Conservation (phyloP, 1,284 basidiomycete genomes). For the Exobasidium cylindrosporum region DNA sequence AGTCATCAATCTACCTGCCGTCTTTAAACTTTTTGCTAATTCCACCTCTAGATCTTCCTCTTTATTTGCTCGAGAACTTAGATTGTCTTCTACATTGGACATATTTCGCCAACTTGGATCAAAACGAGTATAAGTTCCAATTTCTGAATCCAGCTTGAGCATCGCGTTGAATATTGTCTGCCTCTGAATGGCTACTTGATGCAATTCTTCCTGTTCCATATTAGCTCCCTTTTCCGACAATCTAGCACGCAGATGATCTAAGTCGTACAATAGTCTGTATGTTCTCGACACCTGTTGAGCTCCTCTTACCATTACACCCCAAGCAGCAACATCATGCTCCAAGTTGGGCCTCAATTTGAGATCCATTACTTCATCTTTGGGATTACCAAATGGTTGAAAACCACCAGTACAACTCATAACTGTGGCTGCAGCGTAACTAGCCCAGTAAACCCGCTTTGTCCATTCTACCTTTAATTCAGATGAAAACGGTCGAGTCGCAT, state of each 20-base stretch:
- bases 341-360: constrained; percentile 34
- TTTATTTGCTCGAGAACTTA: background rate
- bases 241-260: constrained; percentile 30
- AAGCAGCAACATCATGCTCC: constrained; percentile 30
- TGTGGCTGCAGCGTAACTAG: constrained; percentile 36
- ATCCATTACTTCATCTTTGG: constrained; percentile 32
- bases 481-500: constrained; percentile 29
- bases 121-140: constrained; percentile 35
- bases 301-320: constrained; percentile 41
- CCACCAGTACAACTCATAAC: constrained; percentile 44
- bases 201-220: constrained; percentile 19
- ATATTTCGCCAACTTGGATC: constrained; percentile 34
- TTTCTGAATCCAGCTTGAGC: constrained; percentile 39
- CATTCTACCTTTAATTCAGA: constrained; percentile 40
- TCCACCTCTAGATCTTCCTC: constrained; percentile 1
- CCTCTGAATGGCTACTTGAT: constrained; percentile 26
- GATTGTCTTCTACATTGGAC: background rate
- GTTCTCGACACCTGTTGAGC: constrained; percentile 39
- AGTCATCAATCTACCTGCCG: constrained; percentile 45
- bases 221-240: constrained; percentile 19
- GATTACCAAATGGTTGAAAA: constrained; percentile 33
- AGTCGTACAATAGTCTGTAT: constrained; percentile 35
- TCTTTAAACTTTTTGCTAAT: constrained; percentile 20
- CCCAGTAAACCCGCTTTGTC: constrained; percentile 42
- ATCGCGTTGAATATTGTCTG: constrained; percentile 39